These are phyloP conservation scores for Brassica cretica DNA, from an alignment of 345 rosid genomes.

Conservation along the genomic window DNA sequence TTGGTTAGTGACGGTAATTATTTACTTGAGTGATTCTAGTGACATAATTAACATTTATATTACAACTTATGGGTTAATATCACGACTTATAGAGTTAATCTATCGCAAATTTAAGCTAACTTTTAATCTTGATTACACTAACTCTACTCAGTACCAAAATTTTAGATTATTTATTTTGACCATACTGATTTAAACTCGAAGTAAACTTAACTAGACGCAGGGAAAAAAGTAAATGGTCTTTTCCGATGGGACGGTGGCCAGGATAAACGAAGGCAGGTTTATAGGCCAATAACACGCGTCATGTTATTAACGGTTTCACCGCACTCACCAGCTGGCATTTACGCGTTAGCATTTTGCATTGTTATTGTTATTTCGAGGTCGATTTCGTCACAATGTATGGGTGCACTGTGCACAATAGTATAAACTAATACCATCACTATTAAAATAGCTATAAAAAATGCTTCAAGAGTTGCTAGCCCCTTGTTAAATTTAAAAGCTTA, in stretches of 20 bases:
- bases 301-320: neutral
- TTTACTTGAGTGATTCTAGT: neutral
- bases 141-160: neutral
- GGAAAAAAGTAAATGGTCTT: slow-evolving; percentile 1
- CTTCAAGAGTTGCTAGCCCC: neutral
- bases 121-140: neutral
- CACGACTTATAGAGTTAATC: neutral
- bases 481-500: neutral
- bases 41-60: neutral
- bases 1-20: neutral
- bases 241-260: slow-evolving; percentile 32
- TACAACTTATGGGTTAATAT: neutral
- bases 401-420: neutral
- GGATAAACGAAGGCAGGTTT: slow-evolving; percentile 19
- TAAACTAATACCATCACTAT: neutral
- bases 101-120: neutral
- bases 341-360: slow-evolving; percentile 17
- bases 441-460: neutral
- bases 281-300: slow-evolving; percentile 5
- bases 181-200: neutral
- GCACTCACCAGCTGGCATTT: neutral
- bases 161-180: neutral
- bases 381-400: slow-evolving; percentile 7
- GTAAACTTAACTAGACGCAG: neutral
- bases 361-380: slow-evolving; percentile 4